Base-by-base conservation (phyloP, 2,329 filamentous ascomycete genomes). In the Claviceps cyperi region DNA sequence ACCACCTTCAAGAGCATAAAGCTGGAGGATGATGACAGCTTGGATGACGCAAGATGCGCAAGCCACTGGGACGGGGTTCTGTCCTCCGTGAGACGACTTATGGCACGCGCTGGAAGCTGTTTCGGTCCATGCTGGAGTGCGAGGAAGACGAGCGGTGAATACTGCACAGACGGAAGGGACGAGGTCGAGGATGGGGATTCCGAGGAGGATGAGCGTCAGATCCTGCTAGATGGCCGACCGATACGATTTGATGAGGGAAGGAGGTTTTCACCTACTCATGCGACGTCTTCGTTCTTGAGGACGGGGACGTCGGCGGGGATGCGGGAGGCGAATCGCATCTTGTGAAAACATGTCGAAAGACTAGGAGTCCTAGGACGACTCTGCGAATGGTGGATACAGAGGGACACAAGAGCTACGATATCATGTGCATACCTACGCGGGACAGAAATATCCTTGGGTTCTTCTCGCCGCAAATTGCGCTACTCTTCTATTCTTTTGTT, bases 271-370 rank as follows among this genome's bases (percentile, higher is more conserved):
- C 72, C 72, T 3, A 65, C 59, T n/a, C 65, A 73, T 51, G 69
- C 70, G 1, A 66, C 64, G 1, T 53, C 63, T 5, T 66, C 67
- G 4, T 70, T 70, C 54, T 56, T 74, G 47, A 64, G 58, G 55
- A 73, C 68, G 6, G 63, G 69, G 3, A 70, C 71, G 5, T 58
- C 70, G 14, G 58, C 59, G 41, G 56, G 58, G n/a, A 71, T 71
- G 56, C 64, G 57, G 41, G 60, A 60, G 51, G 62, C 62, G 21
- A 69, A 66, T 49, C 56, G 64, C n/a, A 57, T 65, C 9, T 46
- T 65, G 9, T 64, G n/a, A 52, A 4, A n/a, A 8, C n/a, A 35
- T 21, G 19, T 5, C 15, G 24, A 28, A 22, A 3, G 11, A 21
- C 28, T 32, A 24, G n/a, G n/a, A n/a, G n/a, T n/a, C 24, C 1